Evolutionary conservation across 1,139 yeast genomes (phyloP).

Genomic region (Taphrina pruni): DNA sequence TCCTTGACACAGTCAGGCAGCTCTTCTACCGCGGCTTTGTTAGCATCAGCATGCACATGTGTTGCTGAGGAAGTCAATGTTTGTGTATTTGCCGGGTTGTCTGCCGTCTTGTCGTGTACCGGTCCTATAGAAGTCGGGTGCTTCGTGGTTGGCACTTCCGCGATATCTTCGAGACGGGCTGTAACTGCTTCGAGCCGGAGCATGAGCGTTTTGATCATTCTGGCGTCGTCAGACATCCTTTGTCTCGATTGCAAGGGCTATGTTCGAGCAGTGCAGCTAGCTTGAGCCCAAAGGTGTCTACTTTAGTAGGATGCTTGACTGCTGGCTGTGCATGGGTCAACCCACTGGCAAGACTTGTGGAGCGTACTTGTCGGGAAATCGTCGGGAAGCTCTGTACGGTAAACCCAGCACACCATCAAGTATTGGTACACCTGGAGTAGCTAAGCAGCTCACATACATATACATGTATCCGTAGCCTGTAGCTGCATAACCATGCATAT

Average conservation of each 20-base stretch:
- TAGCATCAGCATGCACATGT: not conserved
- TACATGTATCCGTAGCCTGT: too few relatives aligned
- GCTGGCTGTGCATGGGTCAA: too few relatives aligned
- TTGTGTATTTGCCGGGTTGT: not conserved
- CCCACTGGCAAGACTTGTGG: too few relatives aligned
- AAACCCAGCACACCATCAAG: too few relatives aligned
- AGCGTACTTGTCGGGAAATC: too few relatives aligned
- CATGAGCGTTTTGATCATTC: slow-evolving; percentile 13
- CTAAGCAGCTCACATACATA: too few relatives aligned
- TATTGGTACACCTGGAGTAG: too few relatives aligned
- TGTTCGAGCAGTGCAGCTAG: too few relatives aligned
- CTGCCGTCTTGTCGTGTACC: not conserved
- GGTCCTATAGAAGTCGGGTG: not conserved
- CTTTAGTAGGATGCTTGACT: too few relatives aligned
- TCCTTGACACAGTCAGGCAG: not conserved
- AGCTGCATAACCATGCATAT: too few relatives aligned
- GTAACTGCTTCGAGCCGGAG: slow-evolving; percentile 22
- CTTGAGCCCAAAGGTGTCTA: too few relatives aligned
- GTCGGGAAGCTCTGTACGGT: too few relatives aligned
- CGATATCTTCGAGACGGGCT: slow-evolving; percentile 14
- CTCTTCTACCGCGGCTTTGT: not conserved
- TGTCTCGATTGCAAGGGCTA: not conserved
- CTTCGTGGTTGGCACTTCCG: not conserved
- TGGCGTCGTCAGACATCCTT: slow-evolving; percentile 16
- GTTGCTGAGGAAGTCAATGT: not conserved